Conservation (phyloP, 768 basidiomycete genomes). For the Boletus eberwhitei region DNA sequence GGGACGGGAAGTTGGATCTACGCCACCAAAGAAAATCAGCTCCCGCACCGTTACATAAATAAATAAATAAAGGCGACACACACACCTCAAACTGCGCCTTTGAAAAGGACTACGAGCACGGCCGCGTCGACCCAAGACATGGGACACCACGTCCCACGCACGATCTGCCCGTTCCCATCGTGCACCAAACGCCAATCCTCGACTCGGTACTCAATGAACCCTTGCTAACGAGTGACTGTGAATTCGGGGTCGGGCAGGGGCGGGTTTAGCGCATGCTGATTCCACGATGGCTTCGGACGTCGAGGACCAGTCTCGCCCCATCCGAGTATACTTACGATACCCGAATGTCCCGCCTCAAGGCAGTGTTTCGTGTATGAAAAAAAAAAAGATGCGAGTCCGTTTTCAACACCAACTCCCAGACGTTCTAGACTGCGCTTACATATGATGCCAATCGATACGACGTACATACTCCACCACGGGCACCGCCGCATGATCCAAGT, state of each 20-base stretch:
- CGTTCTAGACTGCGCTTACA: too few relatives aligned
- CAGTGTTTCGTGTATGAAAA: too few relatives aligned
- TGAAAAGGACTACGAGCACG: not conserved
- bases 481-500: too few relatives aligned
- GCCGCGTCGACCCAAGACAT: constrained; percentile 39
- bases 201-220: constrained; percentile 58
- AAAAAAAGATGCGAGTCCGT: too few relatives aligned
- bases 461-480: too few relatives aligned
- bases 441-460: too few relatives aligned
- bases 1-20: not conserved
- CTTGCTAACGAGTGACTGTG: constrained; percentile 41
- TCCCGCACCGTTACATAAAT: not conserved
- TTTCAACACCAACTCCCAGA: too few relatives aligned
- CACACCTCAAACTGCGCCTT: not conserved
- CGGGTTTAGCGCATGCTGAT: constrained; percentile 34
- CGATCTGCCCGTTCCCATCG: constrained; percentile 36
- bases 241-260: constrained; percentile 51
- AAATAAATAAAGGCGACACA: constrained; percentile 13
- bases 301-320: too few relatives aligned
- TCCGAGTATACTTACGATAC: too few relatives aligned
- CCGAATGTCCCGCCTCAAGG: too few relatives aligned
- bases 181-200: constrained; percentile 48
- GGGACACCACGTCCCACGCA: constrained; percentile 31
- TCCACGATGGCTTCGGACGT: too few relatives aligned
- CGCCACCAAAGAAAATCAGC: not conserved